Evolutionary conservation across 2,329 filamentous ascomycete genomes (phyloP).

Genomic region (Paraphoma chrysanthemicola): DNA sequence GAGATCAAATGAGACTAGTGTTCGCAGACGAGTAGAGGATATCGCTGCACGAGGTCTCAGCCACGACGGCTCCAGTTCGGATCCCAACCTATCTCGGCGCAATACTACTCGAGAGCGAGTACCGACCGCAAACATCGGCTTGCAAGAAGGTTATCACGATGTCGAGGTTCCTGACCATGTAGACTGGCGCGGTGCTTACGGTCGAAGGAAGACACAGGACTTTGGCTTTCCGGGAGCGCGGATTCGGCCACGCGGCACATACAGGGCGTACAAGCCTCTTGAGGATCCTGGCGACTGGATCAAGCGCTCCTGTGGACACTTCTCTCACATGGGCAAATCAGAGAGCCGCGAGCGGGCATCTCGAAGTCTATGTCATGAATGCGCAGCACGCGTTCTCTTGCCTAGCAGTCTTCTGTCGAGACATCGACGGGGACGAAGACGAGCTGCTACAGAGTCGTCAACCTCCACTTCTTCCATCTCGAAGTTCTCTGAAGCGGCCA

Average conservation of each 20-base stretch:
- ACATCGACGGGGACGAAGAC: conserved; percentile 10
- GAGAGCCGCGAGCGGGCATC: conserved; percentile 24
- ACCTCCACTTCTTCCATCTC: conserved; percentile 13
- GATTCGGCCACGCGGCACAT: conserved; percentile 27
- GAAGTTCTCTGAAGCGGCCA: neutral
- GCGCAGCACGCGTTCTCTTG: conserved; percentile 19
- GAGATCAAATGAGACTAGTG: conserved; percentile 13
- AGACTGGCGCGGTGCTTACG: conserved; percentile 38
- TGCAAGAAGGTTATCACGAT: conserved; percentile 20
- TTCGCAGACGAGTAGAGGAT: conserved; percentile 9
- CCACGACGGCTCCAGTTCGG: conserved; percentile 32
- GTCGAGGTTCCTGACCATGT: conserved; percentile 32
- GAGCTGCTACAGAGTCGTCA: conserved; percentile 21
- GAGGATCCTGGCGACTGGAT: conserved; percentile 31
- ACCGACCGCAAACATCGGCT: conserved; percentile 13
- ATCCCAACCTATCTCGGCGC: conserved; percentile 15
- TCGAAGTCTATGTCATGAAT: conserved; percentile 25
- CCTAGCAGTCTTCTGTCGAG: neutral
- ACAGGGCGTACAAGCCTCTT: conserved; percentile 16
- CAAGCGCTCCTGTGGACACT: conserved; percentile 40
- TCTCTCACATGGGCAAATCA: conserved; percentile 19
- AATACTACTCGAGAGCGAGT: conserved; percentile 8
- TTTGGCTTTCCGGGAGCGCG: conserved; percentile 44
- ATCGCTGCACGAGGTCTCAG: conserved; percentile 23
- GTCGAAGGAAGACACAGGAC: conserved; percentile 39